Percentiles rank a stretch among this genome's conserved stretches.
Conservation (phyloP, 768 basidiomycete species). For the Mycena maculata region DNA sequence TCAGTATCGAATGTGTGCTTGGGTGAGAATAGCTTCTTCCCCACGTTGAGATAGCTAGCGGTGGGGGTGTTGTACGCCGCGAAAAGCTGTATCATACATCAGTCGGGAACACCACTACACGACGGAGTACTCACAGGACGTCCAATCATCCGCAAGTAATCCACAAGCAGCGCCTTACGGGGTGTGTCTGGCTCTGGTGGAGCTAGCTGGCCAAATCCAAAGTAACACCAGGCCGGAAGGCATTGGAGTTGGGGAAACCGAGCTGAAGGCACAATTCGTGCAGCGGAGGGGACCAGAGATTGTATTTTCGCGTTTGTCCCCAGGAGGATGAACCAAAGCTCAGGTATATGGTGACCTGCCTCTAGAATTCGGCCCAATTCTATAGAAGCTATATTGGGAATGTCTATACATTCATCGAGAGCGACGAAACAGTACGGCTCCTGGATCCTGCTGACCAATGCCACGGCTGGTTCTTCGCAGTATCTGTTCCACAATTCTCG, state of each 20-base stretch:
- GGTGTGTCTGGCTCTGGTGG: not conserved
- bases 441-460: not conserved
- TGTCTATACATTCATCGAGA: not conserved
- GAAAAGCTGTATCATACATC: not conserved
- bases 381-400: not conserved
- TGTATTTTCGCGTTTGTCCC: not conserved
- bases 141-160: constrained; percentile 2
- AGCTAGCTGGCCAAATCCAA: not conserved
- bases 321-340: not conserved
- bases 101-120: not conserved
- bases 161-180: not conserved
- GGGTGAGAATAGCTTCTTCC: not conserved
- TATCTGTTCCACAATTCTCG: not conserved
- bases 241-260: not conserved
- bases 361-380: not conserved
- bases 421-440: constrained; percentile 1
- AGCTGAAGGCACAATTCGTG: not conserved
- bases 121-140: constrained; percentile 1
- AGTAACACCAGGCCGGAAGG: constrained; percentile 1
- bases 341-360: not conserved
- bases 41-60: not conserved
- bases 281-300: not conserved
- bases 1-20: not conserved
- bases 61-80: not conserved
- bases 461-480: not conserved